Evolutionary conservation across 2,329 filamentous ascomycete genomes (phyloP).

Genomic region (Colletotrichum sp.): DNA sequence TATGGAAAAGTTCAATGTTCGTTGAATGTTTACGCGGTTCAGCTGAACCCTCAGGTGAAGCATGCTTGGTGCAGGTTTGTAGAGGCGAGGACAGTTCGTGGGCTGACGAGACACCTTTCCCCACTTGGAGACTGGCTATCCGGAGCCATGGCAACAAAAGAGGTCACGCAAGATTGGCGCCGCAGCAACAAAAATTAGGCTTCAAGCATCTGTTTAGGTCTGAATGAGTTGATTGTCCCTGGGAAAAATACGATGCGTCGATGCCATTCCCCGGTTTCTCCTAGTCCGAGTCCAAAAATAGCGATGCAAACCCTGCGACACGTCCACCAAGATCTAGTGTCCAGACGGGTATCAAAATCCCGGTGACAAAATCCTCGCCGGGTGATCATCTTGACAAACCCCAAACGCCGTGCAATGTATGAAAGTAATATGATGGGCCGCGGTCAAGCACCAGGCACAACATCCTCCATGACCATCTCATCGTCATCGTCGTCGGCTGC

Average conservation of each 20-base stretch:
- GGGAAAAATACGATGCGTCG: not conserved
- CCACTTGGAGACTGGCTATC: not conserved
- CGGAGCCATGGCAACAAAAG: not conserved
- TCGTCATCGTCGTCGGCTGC: constrained; percentile 68
- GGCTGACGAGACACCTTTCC: not conserved
- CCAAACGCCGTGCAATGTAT: constrained; percentile 17
- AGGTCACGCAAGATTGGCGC: not conserved
- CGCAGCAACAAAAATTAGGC: not conserved
- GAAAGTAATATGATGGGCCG: not conserved
- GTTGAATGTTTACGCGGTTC: not conserved
- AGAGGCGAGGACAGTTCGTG: not conserved
- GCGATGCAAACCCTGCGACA: not conserved
- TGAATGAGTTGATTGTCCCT: not conserved
- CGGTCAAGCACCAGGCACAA: constrained; percentile 41
- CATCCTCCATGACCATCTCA: constrained; percentile 80
- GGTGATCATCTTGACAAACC: not conserved
- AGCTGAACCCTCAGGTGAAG: not conserved
- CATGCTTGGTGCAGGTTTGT: not conserved
- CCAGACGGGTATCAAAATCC: constrained; percentile 7
- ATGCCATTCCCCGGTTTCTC: not conserved
- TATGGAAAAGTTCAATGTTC: not conserved
- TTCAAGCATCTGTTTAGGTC: not conserved
- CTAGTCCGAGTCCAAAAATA: not conserved
- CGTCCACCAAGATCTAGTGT: not conserved
- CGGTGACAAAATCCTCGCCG: not conserved